A percentile compares a stretch with the other conserved stretches of the same genome.
These are phyloP conservation scores for Candida khao-thaluensis DNA, from an alignment of 805 yeast genomes.

Conservation along the genomic window DNA sequence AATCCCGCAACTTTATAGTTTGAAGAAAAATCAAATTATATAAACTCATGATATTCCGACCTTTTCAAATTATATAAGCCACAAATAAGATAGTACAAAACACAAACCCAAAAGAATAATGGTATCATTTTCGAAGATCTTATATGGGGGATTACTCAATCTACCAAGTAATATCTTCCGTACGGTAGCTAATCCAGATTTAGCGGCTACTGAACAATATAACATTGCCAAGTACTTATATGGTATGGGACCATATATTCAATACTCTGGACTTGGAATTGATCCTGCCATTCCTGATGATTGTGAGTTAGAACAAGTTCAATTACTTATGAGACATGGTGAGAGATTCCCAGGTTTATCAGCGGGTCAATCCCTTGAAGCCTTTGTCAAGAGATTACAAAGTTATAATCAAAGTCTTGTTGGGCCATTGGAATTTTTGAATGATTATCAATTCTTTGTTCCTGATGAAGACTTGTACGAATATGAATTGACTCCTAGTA, in stretches of 20 bases:
- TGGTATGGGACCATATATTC: constrained; percentile 58
- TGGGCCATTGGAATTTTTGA: constrained; percentile 55
- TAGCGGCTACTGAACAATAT: constrained; percentile 42
- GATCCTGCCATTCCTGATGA: constrained; percentile 47
- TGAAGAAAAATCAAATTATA: too few species aligned
- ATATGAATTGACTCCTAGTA: constrained; percentile 49
- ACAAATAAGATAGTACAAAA: too few species aligned
- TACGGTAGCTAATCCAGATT: constrained; percentile 29
- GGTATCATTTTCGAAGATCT: constrained; percentile 24
- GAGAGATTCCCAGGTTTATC: constrained; percentile 56
- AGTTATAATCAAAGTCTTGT: constrained; percentile 24
- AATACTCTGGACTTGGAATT: constrained; percentile 53
- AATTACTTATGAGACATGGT: constrained; percentile 73
- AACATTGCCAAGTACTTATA: constrained; percentile 52
- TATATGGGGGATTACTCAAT: constrained; percentile 14
- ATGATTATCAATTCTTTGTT: constrained; percentile 53
- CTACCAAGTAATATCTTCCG: constrained; percentile 14
- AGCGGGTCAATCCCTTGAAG: constrained; percentile 28
- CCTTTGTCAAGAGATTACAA: constrained; percentile 25
- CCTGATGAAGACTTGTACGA: constrained; percentile 38
- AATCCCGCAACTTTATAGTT: too few species aligned
- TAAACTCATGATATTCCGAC: too few species aligned
- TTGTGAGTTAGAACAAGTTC: constrained; percentile 65
- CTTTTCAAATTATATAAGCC: too few species aligned
- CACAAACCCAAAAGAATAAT: constrained; percentile 6